Conservation (phyloP, 495 filamentous ascomycete species). For the Tuber melanosporum region DNA sequence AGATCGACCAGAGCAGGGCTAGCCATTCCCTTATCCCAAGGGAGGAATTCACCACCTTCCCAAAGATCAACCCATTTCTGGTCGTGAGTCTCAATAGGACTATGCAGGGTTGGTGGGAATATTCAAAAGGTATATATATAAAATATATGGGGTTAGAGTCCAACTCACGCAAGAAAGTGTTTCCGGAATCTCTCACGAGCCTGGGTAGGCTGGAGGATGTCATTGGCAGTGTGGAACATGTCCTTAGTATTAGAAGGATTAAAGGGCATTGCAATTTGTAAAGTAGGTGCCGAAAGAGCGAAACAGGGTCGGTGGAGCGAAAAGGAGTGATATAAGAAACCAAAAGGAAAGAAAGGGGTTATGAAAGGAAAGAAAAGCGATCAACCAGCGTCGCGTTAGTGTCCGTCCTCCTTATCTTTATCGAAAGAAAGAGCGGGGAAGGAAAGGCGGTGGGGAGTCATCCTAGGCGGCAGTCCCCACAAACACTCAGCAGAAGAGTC, state of each 20-base stretch:
- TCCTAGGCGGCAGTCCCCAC: too few species aligned
- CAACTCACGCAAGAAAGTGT: conserved; percentile 27
- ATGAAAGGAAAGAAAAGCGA: too few species aligned
- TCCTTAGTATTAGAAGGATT: conserved; percentile 20
- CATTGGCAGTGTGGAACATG: conserved; percentile 31
- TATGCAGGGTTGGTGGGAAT: conserved; percentile 11
- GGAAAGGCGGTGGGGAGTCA: too few species aligned
- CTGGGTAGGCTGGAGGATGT: conserved; percentile 28
- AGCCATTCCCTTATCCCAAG: conserved; percentile 55
- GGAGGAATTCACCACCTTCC: conserved; percentile 49
- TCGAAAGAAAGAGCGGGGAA: too few species aligned
- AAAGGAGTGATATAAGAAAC: too few species aligned
- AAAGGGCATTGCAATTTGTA: neutral
- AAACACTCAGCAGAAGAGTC: too few species aligned
- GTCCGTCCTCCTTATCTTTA: too few species aligned
- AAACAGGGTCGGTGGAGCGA: too few species aligned
- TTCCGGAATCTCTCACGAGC: conserved; percentile 32
- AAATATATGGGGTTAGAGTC: neutral
- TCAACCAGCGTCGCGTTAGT: too few species aligned
- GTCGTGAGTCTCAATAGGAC: conserved; percentile 25
- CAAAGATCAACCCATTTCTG: conserved; percentile 53
- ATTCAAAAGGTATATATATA: neutral
- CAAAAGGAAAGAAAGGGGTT: too few species aligned
- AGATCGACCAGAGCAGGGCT: conserved; percentile 57
- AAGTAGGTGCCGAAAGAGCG: neutral